phyloP scores from a whole-genome alignment of 371 early-diverging fungal species.

The Mortierella sp. region DNA sequence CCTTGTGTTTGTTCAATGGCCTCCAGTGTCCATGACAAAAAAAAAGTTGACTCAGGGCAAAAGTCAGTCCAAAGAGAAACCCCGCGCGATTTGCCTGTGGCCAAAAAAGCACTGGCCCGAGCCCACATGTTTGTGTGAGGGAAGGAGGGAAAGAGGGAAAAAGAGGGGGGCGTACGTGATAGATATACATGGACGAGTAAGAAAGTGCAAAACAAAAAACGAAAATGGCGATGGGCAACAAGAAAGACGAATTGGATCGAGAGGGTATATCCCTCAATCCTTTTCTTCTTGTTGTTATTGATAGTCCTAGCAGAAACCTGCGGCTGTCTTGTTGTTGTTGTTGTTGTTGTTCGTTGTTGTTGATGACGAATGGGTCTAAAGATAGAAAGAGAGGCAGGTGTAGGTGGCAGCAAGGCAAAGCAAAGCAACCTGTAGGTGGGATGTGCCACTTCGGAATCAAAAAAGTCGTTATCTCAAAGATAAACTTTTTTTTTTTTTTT shows the following conservation, averaged over 20 bases:
- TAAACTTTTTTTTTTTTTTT: neutral
- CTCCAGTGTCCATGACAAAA: constrained; percentile 21
- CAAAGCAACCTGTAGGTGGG: neutral
- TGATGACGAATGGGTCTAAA: neutral
- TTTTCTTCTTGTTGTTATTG: no score
- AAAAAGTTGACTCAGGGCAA: constrained; percentile 11
- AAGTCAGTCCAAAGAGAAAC: neutral
- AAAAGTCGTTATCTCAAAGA: constrained; percentile 13
- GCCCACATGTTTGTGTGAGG: neutral
- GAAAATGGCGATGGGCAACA: neutral
- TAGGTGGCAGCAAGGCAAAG: neutral
- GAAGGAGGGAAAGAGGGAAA: neutral
- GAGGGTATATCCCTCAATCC: no score
- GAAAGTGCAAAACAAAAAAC: neutral
- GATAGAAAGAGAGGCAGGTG: neutral
- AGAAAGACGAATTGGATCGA: neutral
- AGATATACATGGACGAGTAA: neutral
- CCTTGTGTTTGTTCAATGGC: neutral
- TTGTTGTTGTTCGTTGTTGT: no score
- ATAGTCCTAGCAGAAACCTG: no score
- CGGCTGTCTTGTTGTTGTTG: no score
- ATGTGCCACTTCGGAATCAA: neutral
- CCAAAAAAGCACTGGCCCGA: constrained; percentile 3
- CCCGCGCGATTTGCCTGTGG: neutral
- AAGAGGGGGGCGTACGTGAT: neutral